Evolutionary conservation across 1,284 basidiomycete genomes (phyloP).

Genomic region (Xanthoconium separans): DNA sequence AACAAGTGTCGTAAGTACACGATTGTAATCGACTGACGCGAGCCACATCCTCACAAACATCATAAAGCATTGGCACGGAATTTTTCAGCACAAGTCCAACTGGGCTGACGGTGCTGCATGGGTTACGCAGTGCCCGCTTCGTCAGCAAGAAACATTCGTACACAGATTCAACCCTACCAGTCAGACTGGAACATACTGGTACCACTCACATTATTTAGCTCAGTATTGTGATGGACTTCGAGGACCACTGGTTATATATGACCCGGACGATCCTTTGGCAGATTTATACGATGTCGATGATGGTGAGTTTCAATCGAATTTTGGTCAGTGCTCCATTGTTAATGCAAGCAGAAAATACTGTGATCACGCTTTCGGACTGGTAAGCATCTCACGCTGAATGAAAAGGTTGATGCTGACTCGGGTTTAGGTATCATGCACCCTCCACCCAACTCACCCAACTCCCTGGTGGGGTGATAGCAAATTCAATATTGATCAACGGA

Average conservation of each 20-base stretch:
- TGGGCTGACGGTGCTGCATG: constrained; percentile 34
- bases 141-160: constrained; percentile 21
- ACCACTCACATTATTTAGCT: constrained; percentile 32
- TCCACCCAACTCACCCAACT: constrained; percentile 12
- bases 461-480: constrained; percentile 20
- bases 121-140: constrained; percentile 36
- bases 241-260: constrained; percentile 35
- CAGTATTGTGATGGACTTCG: constrained; percentile 48
- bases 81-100: constrained; percentile 29
- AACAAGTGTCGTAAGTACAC: constrained; percentile 34
- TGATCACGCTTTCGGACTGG: constrained; percentile 36
- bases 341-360: constrained; percentile 24
- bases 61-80: constrained; percentile 36
- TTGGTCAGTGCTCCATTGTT: not conserved
- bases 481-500: constrained; percentile 51
- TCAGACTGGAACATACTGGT: constrained; percentile 36
- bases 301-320: constrained; percentile 20
- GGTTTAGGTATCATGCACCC: constrained; percentile 26
- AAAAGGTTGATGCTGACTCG: not conserved
- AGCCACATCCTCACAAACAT: not conserved
- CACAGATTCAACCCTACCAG: constrained; percentile 17
- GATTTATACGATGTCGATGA: constrained; percentile 40
- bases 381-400: not conserved
- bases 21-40: no score
- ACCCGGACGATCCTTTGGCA: constrained; percentile 29